A percentile compares a stretch with the other conserved stretches of the same genome.
Evolutionary conservation across 179 eudicot genomes (phyloP).

Genomic region (Vitellaria paradoxa): DNA sequence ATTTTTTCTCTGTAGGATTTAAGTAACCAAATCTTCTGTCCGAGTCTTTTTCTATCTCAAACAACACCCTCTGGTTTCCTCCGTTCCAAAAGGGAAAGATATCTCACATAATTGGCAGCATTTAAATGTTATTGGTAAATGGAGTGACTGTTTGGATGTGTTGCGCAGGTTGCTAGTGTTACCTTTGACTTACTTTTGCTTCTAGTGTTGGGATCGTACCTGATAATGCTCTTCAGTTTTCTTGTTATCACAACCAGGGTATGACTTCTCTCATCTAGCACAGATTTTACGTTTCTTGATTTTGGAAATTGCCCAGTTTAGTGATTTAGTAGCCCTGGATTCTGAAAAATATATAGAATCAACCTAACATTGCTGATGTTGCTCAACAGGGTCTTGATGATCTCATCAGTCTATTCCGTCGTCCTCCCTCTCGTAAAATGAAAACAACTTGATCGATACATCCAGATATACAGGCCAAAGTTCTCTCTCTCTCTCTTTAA

Average conservation of each 20-base stretch:
- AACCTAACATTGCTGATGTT: slow-evolving; percentile 1
- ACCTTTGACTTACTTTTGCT: slow-evolving; percentile 88
- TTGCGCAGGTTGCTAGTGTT: slow-evolving; percentile 89
- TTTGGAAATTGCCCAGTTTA: not conserved
- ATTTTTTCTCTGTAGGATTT: no score
- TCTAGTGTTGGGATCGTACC: slow-evolving; percentile 86
- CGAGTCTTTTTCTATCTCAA: no score
- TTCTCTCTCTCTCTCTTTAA: not conserved
- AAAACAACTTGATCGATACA: slow-evolving; percentile 53
- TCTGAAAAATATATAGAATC: not conserved
- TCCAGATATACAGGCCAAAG: not conserved
- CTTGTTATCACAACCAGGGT: slow-evolving; percentile 91
- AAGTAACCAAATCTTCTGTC: no score
- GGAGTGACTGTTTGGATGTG: not conserved
- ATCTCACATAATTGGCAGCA: not conserved
- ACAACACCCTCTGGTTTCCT: no score
- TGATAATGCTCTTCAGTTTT: slow-evolving; percentile 85
- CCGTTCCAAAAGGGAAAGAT: not conserved
- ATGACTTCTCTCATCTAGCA: slow-evolving; percentile 16
- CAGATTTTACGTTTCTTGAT: not conserved
- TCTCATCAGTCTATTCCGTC: slow-evolving; percentile 92
- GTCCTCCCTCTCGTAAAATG: slow-evolving; percentile 87
- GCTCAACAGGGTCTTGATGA: slow-evolving; percentile 84
- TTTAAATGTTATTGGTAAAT: not conserved
- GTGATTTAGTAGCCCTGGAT: not conserved